Evolutionary conservation across 768 basidiomycete species (phyloP).

Genomic region (Psilocybe sp.): DNA sequence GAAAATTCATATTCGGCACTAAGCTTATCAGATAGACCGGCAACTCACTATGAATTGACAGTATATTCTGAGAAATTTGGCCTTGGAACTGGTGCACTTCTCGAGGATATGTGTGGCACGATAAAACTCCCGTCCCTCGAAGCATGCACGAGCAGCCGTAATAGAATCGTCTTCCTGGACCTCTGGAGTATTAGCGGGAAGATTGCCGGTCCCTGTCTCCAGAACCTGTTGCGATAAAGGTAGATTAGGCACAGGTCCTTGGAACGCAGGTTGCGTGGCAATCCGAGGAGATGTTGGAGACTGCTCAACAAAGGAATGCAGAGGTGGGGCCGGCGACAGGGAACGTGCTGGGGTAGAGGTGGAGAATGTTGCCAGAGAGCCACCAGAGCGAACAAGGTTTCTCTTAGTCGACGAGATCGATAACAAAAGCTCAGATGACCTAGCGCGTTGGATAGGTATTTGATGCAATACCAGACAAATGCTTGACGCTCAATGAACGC

Average conservation of each 20-base stretch:
- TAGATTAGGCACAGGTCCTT: conserved; percentile 27
- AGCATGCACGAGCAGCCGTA: conserved; percentile 66
- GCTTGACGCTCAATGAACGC: conserved; percentile 14
- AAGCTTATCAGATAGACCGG: not conserved
- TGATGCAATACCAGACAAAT: conserved; percentile 12
- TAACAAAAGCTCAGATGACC: conserved; percentile 76
- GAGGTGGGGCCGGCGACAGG: conserved; percentile 34
- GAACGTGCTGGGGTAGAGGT: conserved; percentile 59
- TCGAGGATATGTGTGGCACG: conserved; percentile 67
- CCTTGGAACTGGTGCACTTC: conserved; percentile 66
- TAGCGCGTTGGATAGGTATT: conserved; percentile 23
- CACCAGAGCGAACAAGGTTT: conserved; percentile 22
- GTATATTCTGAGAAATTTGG: conserved; percentile 76
- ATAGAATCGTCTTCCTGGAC: conserved; percentile 70
- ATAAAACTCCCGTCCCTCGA: conserved; percentile 75
- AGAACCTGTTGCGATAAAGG: conserved; percentile 30
- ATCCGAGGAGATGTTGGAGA: conserved; percentile 32
- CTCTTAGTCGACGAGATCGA: conserved; percentile 53
- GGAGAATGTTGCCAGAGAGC: conserved; percentile 37
- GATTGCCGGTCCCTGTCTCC: conserved; percentile 28
- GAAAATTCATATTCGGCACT: conserved; percentile 5
- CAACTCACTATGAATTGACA: conserved; percentile 79
- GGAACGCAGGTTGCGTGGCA: conserved; percentile 25
- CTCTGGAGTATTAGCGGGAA: conserved; percentile 47
- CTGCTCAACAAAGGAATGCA: conserved; percentile 33